phyloP scores from a whole-genome alignment of 1,284 basidiomycete genomes.

The Ceratobasidium sp. region DNA sequence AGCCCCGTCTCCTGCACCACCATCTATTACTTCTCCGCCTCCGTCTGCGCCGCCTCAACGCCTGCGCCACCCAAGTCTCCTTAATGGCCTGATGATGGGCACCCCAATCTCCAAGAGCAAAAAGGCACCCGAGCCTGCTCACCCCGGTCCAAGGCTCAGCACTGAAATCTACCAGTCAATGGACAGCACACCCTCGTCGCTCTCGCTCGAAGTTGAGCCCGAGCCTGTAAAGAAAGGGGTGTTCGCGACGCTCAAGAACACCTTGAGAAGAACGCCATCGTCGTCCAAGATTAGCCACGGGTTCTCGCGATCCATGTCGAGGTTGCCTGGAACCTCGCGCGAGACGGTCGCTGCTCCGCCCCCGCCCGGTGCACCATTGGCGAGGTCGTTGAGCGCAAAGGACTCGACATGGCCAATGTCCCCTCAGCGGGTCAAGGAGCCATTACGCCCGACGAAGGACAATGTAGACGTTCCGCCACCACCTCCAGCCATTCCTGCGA shows the following conservation, averaged over 20 bases:
- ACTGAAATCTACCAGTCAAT: slow-evolving; percentile 18
- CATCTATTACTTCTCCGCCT: background rate
- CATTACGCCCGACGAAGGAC: slow-evolving; percentile 20
- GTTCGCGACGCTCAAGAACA: slow-evolving; percentile 27
- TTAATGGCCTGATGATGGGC: slow-evolving; percentile 31
- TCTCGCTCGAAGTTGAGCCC: slow-evolving; percentile 24
- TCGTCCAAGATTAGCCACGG: slow-evolving; percentile 26
- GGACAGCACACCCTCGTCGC: slow-evolving; percentile 28
- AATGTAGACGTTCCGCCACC: slow-evolving; percentile 8
- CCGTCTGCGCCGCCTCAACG: slow-evolving; percentile 7
- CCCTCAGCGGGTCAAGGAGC: slow-evolving; percentile 28
- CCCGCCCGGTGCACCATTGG: slow-evolving; percentile 21
- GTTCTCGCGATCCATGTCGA: slow-evolving; percentile 31
- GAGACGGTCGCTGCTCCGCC: slow-evolving; percentile 10
- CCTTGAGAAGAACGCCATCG: slow-evolving; percentile 28
- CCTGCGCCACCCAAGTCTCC: slow-evolving; percentile 25
- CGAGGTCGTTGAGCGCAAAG: slow-evolving; percentile 32
- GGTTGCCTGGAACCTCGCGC: slow-evolving; percentile 17
- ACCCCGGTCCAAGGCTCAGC: slow-evolving; percentile 5
- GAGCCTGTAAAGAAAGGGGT: slow-evolving; percentile 27
- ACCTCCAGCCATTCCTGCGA: slow-evolving; percentile 8
- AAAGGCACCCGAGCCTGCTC: slow-evolving; percentile 12
- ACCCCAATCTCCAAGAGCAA: slow-evolving; percentile 26
- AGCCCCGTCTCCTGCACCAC: slow-evolving; percentile 1
- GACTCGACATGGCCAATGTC: slow-evolving; percentile 30